A percentile compares a stretch with the other conserved stretches of the same genome.
phyloP scores from a whole-genome alignment of 441 rosid species.

The Erodium moschatum region DNA sequence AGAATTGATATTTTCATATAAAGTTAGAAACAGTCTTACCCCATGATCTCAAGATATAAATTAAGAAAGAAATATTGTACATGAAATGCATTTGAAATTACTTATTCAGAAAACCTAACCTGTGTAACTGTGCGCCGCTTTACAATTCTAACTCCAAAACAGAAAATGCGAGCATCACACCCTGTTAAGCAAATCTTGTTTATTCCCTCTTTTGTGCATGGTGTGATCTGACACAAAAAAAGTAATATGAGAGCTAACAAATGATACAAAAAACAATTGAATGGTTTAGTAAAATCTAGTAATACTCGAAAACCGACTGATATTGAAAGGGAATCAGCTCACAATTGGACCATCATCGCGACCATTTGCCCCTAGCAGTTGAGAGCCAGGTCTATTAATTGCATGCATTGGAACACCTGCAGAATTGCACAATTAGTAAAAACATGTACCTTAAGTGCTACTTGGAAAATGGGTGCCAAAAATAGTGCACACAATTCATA shows the following conservation, averaged over 20 bases:
- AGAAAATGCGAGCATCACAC: conserved; percentile 70
- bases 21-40: not conserved
- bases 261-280: conserved; percentile 10
- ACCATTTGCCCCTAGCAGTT: conserved; percentile 82
- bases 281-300: conserved; percentile 2
- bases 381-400: conserved; percentile 79
- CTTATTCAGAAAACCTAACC: conserved; percentile 34
- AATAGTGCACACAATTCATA: not conserved
- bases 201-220: conserved; percentile 60
- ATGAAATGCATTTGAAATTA: not conserved
- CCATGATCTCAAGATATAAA: not conserved
- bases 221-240: conserved; percentile 49
- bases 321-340: conserved; percentile 29
- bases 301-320: conserved; percentile 1
- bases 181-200: conserved; percentile 68
- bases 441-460: not conserved
- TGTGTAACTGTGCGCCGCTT: conserved; percentile 78
- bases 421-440: conserved; percentile 14
- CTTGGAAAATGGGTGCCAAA: conserved; percentile 5
- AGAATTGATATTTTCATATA: not conserved
- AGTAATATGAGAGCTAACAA: conserved; percentile 9
- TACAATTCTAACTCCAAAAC: conserved; percentile 85
- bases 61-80: not conserved
- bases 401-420: conserved; percentile 64
- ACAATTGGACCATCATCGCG: conserved; percentile 98